Evolutionary conservation across 2,329 filamentous ascomycete species (phyloP), one percentile per base, ranked within the genome.

Genomic region (Colletotrichum kahawae): DNA sequence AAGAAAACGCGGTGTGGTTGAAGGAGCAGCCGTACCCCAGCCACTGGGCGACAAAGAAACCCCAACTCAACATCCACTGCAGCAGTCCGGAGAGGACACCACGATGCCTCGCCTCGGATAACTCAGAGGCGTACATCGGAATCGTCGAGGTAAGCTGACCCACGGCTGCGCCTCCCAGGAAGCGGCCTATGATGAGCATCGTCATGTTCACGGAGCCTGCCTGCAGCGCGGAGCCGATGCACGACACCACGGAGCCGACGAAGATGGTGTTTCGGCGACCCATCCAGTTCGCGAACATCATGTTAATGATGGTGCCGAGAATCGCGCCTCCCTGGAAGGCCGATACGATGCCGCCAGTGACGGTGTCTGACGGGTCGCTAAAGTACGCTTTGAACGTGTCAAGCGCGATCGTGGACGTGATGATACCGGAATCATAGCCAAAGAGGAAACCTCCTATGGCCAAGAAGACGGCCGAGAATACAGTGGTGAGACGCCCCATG

Each of bases 171-270:
- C 88, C 88, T 4, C 86, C 87, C 74, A 89, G 86, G 76, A 87
- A 85, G 70, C 88, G 85, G 12, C 87, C 88, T 16, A 84, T 80
- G 57, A 89, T 88, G n/a, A 89, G 79, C 87, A 89, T 89, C 24
- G 76, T 75, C 74, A 82, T 80, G 54, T 79, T 80, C 13, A 80
- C 76, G 14, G 82, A 79, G 16, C 81, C 82, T n/a, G 81, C 80
- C 65, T 83, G 82, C 4, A 84, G 78, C 14, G 81, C 77, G 21
- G 80, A 81, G 3, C 82, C 82, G 57, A 82, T 64, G 12, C 78
- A 72, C 29, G 83, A 83, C 16, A 83, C 76, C 1, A 82, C 69
- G 13, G 82, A 78, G 2, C 82, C 81, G 34, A 76, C n/a, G 63
- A 83, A 80, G 67, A 84, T 82, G 62, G 80, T 77, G 33, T 75